phyloP scores from a whole-genome alignment of 208 protist species.

The Herpetomonas samuelpessoai region DNA sequence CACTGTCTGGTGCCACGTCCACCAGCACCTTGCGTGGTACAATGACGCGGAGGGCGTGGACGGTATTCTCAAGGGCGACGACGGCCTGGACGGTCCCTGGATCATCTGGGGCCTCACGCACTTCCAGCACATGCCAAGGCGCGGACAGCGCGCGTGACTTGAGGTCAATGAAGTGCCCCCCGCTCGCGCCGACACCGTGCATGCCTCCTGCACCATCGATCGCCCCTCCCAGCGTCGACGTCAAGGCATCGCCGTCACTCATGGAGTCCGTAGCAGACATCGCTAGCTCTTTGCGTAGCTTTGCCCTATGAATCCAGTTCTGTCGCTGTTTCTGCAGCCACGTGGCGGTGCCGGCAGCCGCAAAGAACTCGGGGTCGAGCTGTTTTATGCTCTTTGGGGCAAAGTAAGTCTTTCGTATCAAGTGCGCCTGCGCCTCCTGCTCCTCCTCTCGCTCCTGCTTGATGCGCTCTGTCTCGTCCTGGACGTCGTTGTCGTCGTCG shows the following conservation, averaged over 20 bases:
- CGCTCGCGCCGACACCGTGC: background rate
- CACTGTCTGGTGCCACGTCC: slow-evolving; percentile 33
- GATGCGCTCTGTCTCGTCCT: slow-evolving; percentile 48
- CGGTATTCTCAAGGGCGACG: slow-evolving; percentile 50
- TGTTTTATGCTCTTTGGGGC: slow-evolving; percentile 45
- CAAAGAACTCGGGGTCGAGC: slow-evolving; percentile 80
- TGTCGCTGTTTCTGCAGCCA: slow-evolving; percentile 61
- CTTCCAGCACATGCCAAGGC: slow-evolving; percentile 80
- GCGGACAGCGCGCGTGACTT: slow-evolving; percentile 67
- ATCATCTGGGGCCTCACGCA: slow-evolving; percentile 58
- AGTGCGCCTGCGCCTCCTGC: slow-evolving; percentile 32
- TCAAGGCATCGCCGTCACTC: too few relatives aligned
- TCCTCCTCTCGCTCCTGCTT: slow-evolving; percentile 50
- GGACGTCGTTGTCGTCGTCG: slow-evolving; percentile 26
- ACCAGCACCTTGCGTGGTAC: slow-evolving; percentile 70
- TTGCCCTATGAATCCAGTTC: slow-evolving; percentile 70
- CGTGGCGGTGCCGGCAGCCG: slow-evolving; percentile 16
- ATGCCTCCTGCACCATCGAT: slow-evolving; percentile 7
- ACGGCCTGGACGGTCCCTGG: slow-evolving; percentile 59
- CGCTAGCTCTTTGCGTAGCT: slow-evolving; percentile 71
- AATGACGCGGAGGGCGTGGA: slow-evolving; percentile 64
- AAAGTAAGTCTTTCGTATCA: slow-evolving; percentile 64
- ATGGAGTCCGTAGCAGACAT: too few relatives aligned
- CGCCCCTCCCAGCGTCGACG: slow-evolving; percentile 5
- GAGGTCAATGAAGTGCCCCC: slow-evolving; percentile 74